Conservation (phyloP, 1,139 yeast species). For the Yamadazyma atlantica region DNA sequence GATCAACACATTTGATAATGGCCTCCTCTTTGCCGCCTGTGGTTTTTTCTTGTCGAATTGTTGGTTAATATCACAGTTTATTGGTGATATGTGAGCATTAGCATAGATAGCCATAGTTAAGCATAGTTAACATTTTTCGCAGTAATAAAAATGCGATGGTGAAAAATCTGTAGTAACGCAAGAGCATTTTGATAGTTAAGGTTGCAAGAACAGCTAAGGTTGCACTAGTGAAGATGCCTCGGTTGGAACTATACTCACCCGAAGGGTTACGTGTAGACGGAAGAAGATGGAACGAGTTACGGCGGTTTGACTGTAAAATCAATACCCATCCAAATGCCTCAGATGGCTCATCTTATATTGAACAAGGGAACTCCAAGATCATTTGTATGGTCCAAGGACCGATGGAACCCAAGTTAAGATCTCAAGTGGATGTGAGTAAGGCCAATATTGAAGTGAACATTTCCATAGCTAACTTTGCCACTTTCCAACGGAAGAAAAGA, state of each 20-base stretch:
- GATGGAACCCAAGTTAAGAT: constrained; percentile 65
- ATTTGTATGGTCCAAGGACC: constrained; percentile 90
- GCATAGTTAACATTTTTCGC: no score
- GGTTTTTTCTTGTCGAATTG: constrained; percentile 69
- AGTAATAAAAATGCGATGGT: no score
- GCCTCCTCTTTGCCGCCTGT: constrained; percentile 59
- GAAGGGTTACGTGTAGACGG: constrained; percentile 94
- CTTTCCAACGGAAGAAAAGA: constrained; percentile 71
- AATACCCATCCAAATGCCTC: constrained; percentile 87
- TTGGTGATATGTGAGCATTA: constrained; percentile 35
- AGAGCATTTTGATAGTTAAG: no score
- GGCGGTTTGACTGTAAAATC: constrained; percentile 75
- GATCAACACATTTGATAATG: constrained; percentile 58
- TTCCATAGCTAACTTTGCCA: constrained; percentile 78
- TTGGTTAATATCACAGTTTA: constrained; percentile 58
- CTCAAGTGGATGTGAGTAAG: constrained; percentile 42
- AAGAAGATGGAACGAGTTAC: constrained; percentile 89
- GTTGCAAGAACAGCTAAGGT: no score
- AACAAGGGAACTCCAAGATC: constrained; percentile 90
- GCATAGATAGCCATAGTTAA: neutral
- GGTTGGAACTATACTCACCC: constrained; percentile 84
- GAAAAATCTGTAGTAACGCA: no score
- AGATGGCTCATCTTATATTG: constrained; percentile 91
- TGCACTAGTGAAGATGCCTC: constrained; percentile 56
- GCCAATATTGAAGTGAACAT: constrained; percentile 67